phyloP scores from a whole-genome alignment of 108 stramenopile species.

The Skeletonema tropicum region DNA sequence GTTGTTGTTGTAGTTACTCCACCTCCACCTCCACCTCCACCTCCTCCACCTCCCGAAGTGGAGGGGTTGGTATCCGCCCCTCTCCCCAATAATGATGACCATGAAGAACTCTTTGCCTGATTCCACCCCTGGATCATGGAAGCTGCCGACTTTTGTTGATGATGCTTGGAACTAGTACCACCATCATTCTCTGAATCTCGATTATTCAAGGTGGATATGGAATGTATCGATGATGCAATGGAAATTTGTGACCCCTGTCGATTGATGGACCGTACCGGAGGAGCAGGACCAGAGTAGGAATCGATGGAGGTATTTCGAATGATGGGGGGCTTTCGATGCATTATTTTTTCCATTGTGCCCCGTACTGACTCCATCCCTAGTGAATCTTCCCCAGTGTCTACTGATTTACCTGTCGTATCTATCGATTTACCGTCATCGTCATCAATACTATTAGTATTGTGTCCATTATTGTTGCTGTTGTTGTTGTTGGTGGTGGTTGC shows the following conservation, averaged over 20 bases:
- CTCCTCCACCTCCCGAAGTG: background rate
- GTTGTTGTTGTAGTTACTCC: no score
- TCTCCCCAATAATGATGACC: background rate
- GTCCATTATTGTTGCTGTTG: background rate
- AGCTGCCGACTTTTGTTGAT: background rate
- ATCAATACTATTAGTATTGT: background rate
- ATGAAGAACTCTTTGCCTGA: background rate
- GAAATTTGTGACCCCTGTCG: no score
- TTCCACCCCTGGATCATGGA: background rate
- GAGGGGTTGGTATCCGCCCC: background rate
- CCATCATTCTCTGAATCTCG: background rate
- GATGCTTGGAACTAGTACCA: background rate
- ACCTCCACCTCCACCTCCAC: no score
- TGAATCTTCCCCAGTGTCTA: background rate
- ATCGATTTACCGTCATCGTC: background rate
- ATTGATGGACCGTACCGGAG: no score
- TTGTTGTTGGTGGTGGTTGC: no score
- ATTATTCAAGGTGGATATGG: background rate
- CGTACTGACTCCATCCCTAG: background rate
- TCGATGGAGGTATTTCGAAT: no score
- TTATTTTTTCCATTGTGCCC: background rate
- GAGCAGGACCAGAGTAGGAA: no score
- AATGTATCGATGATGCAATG: background rate
- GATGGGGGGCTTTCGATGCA: no score
- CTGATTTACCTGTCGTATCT: background rate